phyloP scores from a whole-genome alignment of 805 yeast genomes.

The Saturnispora hagleri region DNA sequence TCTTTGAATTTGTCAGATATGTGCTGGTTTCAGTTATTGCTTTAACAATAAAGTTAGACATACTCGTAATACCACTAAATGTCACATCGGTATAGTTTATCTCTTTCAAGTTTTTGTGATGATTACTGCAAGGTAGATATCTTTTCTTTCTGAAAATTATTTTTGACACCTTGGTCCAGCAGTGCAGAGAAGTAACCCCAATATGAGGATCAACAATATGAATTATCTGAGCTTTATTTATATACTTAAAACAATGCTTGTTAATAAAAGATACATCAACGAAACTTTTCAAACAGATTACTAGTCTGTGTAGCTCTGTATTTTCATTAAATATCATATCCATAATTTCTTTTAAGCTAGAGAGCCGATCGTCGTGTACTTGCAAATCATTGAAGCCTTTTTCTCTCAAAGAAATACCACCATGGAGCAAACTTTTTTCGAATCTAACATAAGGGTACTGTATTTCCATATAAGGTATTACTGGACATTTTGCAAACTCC shows the following conservation, averaged over 20 bases:
- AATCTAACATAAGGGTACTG: conserved; percentile 5
- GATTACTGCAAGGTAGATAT: not conserved
- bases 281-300: not conserved
- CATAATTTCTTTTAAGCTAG: not conserved
- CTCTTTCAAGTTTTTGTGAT: not conserved
- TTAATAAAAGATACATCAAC: not conserved
- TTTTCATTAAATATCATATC: not conserved
- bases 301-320: not conserved
- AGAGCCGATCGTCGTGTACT: not conserved
- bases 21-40: not conserved
- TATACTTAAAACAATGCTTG: not conserved
- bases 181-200: not conserved
- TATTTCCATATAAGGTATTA: conserved; percentile 6
- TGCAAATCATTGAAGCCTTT: conserved; percentile 1
- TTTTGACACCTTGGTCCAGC: conserved; percentile 4
- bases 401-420: not conserved
- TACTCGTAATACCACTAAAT: not conserved
- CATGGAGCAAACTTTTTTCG: not conserved
- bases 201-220: conserved; percentile 1
- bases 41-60: conserved; percentile 2
- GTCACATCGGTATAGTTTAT: not conserved
- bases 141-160: not conserved
- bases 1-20: not conserved
- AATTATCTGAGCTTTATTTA: not conserved
- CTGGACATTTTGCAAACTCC: not conserved